These are phyloP conservation scores for Syzygium aqueum DNA, from an alignment of 345 rosid genomes.

Conservation along the genomic window DNA sequence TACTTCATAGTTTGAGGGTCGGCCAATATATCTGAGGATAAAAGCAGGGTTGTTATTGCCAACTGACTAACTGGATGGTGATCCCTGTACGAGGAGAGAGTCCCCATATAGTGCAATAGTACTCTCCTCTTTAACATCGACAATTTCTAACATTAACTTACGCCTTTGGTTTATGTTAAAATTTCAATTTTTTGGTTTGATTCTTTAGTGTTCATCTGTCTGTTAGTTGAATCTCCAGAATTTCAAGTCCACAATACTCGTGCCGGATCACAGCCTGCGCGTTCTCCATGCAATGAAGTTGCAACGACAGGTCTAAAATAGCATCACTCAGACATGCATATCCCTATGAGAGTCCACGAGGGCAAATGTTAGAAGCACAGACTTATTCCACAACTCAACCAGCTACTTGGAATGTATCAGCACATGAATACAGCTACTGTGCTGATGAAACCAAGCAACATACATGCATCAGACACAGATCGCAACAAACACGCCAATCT, in stretches of 20 bases:
- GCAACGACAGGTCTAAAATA: background rate
- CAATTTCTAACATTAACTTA: background rate
- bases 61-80: background rate
- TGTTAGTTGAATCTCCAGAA: background rate
- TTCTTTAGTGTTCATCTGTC: background rate
- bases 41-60: background rate
- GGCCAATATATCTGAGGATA: background rate
- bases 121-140: background rate
- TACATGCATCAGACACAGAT: background rate
- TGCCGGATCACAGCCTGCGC: background rate
- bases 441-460: background rate
- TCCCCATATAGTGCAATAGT: background rate
- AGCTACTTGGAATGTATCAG: background rate
- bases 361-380: background rate
- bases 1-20: background rate
- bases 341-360: background rate
- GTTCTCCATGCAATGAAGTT: background rate
- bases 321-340: background rate
- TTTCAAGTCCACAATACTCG: background rate
- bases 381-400: background rate
- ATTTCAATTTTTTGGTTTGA: background rate
- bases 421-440: background rate
- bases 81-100: background rate
- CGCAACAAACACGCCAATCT: background rate
- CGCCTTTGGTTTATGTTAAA: background rate